Evolutionary conservation across 2,329 filamentous ascomycete genomes (phyloP).

Genomic region (Sporothrix dimorphospora): DNA sequence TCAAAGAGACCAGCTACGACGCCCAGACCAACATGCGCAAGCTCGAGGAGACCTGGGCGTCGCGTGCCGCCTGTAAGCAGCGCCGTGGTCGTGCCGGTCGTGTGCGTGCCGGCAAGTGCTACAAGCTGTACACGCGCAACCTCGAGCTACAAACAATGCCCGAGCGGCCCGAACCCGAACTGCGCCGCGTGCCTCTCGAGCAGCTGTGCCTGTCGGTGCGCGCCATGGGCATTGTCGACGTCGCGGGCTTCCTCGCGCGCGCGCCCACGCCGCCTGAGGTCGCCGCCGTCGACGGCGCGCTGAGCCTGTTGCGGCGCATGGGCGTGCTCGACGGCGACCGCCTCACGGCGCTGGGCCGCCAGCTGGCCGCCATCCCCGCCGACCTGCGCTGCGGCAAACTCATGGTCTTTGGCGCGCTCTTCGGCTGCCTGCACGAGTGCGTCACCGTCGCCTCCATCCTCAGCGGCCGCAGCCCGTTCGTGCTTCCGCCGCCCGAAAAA

Average conservation of each 20-base stretch:
- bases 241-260: slow-evolving; percentile 77
- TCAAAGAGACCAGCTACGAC: slow-evolving; percentile 96
- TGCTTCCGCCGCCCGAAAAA: slow-evolving; percentile 78
- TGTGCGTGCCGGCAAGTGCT: slow-evolving; percentile 88
- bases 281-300: slow-evolving; percentile 81
- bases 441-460: slow-evolving; percentile 89
- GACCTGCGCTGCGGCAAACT: slow-evolving; percentile 92
- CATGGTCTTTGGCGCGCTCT: slow-evolving; percentile 92
- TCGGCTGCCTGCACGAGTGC: slow-evolving; percentile 86
- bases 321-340: slow-evolving; percentile 79
- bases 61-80: slow-evolving; percentile 90
- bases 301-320: slow-evolving; percentile 78
- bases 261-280: slow-evolving; percentile 88
- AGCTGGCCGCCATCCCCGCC: slow-evolving; percentile 92
- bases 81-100: slow-evolving; percentile 89
- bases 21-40: slow-evolving; percentile 90
- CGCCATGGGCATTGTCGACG: slow-evolving; percentile 88
- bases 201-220: slow-evolving; percentile 93
- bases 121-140: slow-evolving; percentile 89
- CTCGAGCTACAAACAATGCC: slow-evolving; percentile 80
- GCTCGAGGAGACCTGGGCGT: slow-evolving; percentile 94
- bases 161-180: slow-evolving; percentile 89
- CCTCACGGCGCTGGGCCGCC: slow-evolving; percentile 86
- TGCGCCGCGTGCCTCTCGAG: slow-evolving; percentile 87
- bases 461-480: slow-evolving; percentile 77